Evolutionary conservation across 805 yeast genomes (phyloP).

Genomic region (Pichia thaimueangensis): DNA sequence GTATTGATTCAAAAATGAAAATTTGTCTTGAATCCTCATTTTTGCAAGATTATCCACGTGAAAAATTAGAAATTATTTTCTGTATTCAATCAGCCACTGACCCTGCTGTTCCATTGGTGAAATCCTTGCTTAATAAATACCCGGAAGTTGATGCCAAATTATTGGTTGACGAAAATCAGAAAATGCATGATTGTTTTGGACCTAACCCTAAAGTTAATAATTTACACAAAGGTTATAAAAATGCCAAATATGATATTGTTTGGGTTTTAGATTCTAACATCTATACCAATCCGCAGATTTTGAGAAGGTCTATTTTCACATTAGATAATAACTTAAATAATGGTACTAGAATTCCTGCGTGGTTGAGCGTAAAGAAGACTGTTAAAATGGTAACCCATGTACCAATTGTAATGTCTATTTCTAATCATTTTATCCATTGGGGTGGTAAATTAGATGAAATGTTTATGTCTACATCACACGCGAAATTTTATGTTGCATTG

Average conservation of each 20-base stretch:
- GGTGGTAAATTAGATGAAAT: slow-evolving; percentile 79
- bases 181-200: slow-evolving; percentile 47
- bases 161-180: slow-evolving; percentile 39
- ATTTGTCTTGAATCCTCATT: slow-evolving; percentile 64
- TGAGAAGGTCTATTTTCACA: slow-evolving; percentile 56
- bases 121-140: slow-evolving; percentile 42
- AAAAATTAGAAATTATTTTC: slow-evolving; percentile 61
- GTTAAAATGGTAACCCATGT: slow-evolving; percentile 75
- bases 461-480: slow-evolving; percentile 78
- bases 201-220: slow-evolving; percentile 90
- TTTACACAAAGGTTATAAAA: slow-evolving; percentile 68
- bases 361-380: slow-evolving; percentile 24
- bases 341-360: slow-evolving; percentile 30
- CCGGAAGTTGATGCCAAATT: slow-evolving; percentile 54
- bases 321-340: slow-evolving; percentile 45
- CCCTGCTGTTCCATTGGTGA: slow-evolving; percentile 55
- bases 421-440: slow-evolving; percentile 25
- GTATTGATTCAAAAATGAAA: slow-evolving; percentile 70
- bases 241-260: slow-evolving; percentile 63
- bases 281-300: slow-evolving; percentile 62
- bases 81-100: slow-evolving; percentile 65
- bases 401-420: slow-evolving; percentile 50
- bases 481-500: slow-evolving; percentile 76
- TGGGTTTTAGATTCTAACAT: slow-evolving; percentile 89
- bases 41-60: slow-evolving; percentile 56